Evolutionary conservation across 177 flowering plant species (phyloP), one percentile per base, ranked within the genome.

Genomic region (Telopea speciosissima): DNA sequence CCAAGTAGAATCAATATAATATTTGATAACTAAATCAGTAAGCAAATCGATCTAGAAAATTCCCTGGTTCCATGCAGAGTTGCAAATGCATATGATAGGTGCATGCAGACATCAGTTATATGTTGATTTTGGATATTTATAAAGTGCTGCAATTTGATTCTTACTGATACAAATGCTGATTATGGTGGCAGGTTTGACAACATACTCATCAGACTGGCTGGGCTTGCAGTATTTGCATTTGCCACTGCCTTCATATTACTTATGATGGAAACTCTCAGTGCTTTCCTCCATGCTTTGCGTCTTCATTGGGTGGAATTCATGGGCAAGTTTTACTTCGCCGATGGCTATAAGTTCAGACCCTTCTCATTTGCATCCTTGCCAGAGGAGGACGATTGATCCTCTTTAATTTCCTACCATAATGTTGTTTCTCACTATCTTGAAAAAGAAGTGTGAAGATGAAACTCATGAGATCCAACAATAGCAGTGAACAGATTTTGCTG

Each of bases 191-290:
- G 19, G 54, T 49, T 16, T 49, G 54, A 12, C 19, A 49, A 49
- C 4, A 12, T 49, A 12, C 19, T 49, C 19, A 12, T 49, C 54
- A 2, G 19, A 23, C 60, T 91, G 68, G 73, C 86, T 33, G 98
- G 98, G 62, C 80, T 49, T 11, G 54, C 54, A 49, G 54, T 49
- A 10, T 49, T 49, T 16, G 54, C 54, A 12, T 49, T 16, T 49
- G 54, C 54, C 54, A 12, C 54, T 49, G 54, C 54, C 28, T 66
- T 67, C 40, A n/a, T 91, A 66, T 82, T 93, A 63, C 91, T 93
- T 26, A 89, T 91, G 96, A 93, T 93, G 98, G 98, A 93, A 75
- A 85, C 88, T 11, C 92, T 93, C 13, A 93, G 98, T 72, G 98
- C 98, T 45, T 90, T 93, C 69, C 91, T 93, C 58, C 98, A 93